Evolutionary conservation across 805 yeast genomes (phyloP).

Genomic region (Candida boidinii): DNA sequence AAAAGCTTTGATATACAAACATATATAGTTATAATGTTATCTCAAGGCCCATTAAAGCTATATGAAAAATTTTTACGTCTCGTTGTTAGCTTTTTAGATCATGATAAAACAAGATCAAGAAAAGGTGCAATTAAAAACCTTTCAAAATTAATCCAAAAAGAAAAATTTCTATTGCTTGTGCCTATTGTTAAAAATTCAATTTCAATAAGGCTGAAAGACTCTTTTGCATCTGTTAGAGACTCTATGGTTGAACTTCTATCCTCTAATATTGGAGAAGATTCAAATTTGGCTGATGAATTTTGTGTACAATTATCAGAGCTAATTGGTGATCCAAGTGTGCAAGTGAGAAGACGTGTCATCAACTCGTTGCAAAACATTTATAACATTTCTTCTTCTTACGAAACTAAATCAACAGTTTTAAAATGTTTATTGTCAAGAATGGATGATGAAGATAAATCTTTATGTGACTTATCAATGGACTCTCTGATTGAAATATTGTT

Average conservation of each 20-base stretch:
- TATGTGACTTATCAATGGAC: constrained; percentile 33
- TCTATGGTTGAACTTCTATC: constrained; percentile 64
- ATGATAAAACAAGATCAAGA: constrained; percentile 42
- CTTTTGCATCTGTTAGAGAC: constrained; percentile 66
- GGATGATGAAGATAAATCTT: constrained; percentile 63
- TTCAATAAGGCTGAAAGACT: constrained; percentile 41
- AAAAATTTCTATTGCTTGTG: constrained; percentile 40
- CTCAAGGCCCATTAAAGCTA: constrained; percentile 25
- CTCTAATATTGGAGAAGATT: constrained; percentile 33
- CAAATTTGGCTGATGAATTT: constrained; percentile 38
- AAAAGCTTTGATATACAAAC: no score
- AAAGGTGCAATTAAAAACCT: constrained; percentile 61
- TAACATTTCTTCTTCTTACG: constrained; percentile 19
- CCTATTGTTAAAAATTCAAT: constrained; percentile 46
- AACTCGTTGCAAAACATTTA: constrained; percentile 43
- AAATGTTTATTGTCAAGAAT: constrained; percentile 44
- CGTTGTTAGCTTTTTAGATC: constrained; percentile 38
- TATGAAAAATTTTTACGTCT: constrained; percentile 48
- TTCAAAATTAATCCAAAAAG: constrained; percentile 43
- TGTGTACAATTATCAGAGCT: constrained; percentile 41
- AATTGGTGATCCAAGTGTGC: constrained; percentile 49
- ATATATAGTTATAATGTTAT: constrained; percentile 19
- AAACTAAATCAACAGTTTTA: constrained; percentile 32
- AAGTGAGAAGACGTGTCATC: constrained; percentile 57
- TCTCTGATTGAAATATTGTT: constrained; percentile 32